Evolutionary conservation across 345 rosid genomes (phyloP).

Genomic region (Fremontodendron californicum): DNA sequence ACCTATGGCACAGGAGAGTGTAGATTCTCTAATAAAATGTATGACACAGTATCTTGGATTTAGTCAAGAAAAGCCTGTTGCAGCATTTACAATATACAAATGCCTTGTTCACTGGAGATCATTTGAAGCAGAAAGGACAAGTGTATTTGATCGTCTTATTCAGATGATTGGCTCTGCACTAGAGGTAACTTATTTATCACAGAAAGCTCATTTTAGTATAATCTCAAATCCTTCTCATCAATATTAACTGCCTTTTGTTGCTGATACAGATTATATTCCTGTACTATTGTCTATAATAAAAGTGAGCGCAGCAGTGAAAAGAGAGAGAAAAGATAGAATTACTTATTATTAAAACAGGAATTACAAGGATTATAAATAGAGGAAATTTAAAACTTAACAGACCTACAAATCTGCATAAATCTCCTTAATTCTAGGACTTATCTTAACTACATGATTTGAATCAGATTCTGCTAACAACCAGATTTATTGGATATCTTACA

Average conservation of each 20-base stretch:
- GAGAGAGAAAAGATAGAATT: too few species aligned
- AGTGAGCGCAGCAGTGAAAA: neutral
- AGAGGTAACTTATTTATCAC: conserved; percentile 47
- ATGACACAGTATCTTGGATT: conserved; percentile 59
- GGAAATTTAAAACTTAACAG: too few species aligned
- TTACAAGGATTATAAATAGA: too few species aligned
- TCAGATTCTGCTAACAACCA: too few species aligned
- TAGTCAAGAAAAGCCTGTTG: conserved; percentile 73
- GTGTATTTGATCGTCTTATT: conserved; percentile 87
- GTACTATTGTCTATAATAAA: neutral
- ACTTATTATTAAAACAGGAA: too few species aligned
- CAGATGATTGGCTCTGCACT: conserved; percentile 83
- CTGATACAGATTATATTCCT: neutral
- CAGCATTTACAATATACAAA: conserved; percentile 79
- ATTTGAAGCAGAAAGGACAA: conserved; percentile 89
- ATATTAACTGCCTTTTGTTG: neutral
- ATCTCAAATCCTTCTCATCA: neutral
- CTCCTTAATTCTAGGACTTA: too few species aligned
- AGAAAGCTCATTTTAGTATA: neutral
- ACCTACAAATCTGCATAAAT: too few species aligned
- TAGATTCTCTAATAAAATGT: conserved; percentile 68
- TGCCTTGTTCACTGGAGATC: conserved; percentile 88
- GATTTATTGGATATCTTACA: too few species aligned
- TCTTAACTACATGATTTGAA: too few species aligned
- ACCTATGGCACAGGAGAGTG: conserved; percentile 52